Base-by-base conservation (phyloP, 2,329 filamentous ascomycete species). In the Diaporthe sp. region DNA sequence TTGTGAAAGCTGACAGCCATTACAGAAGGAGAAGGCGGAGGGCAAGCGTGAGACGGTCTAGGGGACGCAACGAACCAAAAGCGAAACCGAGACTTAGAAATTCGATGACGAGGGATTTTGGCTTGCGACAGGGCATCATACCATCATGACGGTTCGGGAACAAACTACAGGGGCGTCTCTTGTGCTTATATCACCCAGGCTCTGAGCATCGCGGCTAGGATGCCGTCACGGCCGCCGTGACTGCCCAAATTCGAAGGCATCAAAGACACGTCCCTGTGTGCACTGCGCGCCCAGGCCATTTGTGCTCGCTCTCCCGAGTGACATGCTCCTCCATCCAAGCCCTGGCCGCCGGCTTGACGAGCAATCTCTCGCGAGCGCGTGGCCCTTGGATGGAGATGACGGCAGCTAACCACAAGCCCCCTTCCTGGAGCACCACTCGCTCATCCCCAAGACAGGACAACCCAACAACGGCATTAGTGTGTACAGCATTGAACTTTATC, bases 11-110 rank as follows among this genome's bases (percentile, higher is more conserved):
- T 72, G 70, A 57, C 68, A 47, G 22, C 58, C 13, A 75, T 71
- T 82, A 86, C 86, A 97, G 96, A 99, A 98, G 92, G 97, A 98
- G 91, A 91, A 95, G 84, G 96, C 94, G 91, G 96, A 98, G 89
- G 96, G 95, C 88, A 97, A 97, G 93, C 92, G 95, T 81, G 95
- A 97, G 85, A 87, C 91, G 81, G 95, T 94, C 89, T 98, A 92
- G 82, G 86, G 58, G 66, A 71, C 42, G 47, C 66, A 28, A 17
- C 40, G 57, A 69, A 68, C 25, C 72, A 57, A 74, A 74, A 76
- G 79, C 80, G 77, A 79, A 78, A 81, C 76, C 76, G 45, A 52
- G 50, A 68, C n/a, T 25, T 35, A 33, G 57, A n/a, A n/a, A 50
- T 38, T 57, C 67, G 72, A 74, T 69, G 67, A 66, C 74, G 68